A percentile compares a stretch with the other conserved stretches of the same genome.
Evolutionary conservation across 2,329 filamentous ascomycete species (phyloP).

Genomic region (Alternaria conjuncta): DNA sequence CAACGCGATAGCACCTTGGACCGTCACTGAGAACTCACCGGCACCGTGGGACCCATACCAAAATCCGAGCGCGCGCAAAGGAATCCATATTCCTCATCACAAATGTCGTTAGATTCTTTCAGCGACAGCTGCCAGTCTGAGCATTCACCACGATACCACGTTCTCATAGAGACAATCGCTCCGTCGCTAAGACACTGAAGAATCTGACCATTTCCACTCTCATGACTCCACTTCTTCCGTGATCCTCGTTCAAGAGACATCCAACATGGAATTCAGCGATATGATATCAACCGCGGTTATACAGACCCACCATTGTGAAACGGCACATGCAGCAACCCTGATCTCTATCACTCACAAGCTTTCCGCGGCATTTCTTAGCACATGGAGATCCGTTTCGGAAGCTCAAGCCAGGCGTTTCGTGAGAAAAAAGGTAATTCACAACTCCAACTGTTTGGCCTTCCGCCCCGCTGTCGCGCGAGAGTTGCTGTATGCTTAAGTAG

Average conservation of each 20-base stretch:
- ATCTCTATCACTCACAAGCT: not conserved
- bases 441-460: not conserved
- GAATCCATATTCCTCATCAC: not conserved
- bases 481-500: not conserved
- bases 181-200: not conserved
- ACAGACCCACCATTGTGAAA: not conserved
- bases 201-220: not conserved
- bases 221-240: not conserved
- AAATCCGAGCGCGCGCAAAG: not conserved
- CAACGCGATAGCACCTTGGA: not conserved
- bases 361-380: constrained; percentile 2
- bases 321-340: not conserved
- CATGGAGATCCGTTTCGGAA: not conserved
- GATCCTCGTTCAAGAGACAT: not conserved
- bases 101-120: not conserved
- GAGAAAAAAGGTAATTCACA: not conserved
- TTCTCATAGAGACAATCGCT: not conserved
- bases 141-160: not conserved
- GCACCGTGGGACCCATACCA: not conserved
- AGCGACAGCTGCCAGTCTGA: not conserved
- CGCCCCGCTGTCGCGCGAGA: not conserved
- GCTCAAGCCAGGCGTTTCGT: not conserved
- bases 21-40: not conserved
- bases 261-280: not conserved
- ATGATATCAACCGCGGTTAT: not conserved